Conservation (phyloP, 495 filamentous ascomycete genomes). For the Hamigera avellanea region DNA sequence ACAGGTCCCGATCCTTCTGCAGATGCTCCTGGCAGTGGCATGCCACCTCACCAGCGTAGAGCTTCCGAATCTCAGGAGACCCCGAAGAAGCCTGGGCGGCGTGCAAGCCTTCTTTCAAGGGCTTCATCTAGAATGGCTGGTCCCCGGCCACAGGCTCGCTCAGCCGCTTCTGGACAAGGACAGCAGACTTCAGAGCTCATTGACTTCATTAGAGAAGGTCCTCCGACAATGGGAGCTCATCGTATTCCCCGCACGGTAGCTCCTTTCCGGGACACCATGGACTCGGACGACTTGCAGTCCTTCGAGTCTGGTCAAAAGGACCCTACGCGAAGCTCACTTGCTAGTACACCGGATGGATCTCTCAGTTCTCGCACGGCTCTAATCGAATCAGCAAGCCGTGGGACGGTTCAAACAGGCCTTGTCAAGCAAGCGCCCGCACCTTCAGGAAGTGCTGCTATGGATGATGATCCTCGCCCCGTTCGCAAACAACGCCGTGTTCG, state of each 20-base stretch:
- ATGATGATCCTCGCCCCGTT: slow-evolving; percentile 18
- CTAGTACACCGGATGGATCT: slow-evolving; percentile 34
- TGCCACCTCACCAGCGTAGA: slow-evolving; percentile 4
- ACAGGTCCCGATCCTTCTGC: slow-evolving; percentile 50
- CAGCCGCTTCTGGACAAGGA: slow-evolving; percentile 46
- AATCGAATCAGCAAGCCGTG: slow-evolving; percentile 27
- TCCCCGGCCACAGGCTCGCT: slow-evolving; percentile 55
- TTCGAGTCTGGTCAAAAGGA: slow-evolving; percentile 20
- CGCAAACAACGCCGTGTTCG: slow-evolving; percentile 67
- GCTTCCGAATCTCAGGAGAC: slow-evolving; percentile 11
- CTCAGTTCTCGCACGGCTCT: slow-evolving; percentile 48
- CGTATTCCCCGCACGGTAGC: slow-evolving; percentile 76
- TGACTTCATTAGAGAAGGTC: slow-evolving; percentile 84
- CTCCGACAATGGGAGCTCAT: slow-evolving; percentile 44
- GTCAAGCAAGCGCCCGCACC: slow-evolving; percentile 3
- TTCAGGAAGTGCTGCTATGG: slow-evolving; percentile 4
- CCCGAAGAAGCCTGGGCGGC: slow-evolving; percentile 9
- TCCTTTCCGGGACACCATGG: slow-evolving; percentile 74
- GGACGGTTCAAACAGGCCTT: slow-evolving; percentile 9
- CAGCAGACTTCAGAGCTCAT: slow-evolving; percentile 75
- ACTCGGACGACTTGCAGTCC: slow-evolving; percentile 60
- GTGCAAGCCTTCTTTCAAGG: slow-evolving; percentile 11
- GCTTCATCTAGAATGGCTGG: neutral
- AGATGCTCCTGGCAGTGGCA: slow-evolving; percentile 3
- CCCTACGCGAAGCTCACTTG: slow-evolving; percentile 21